Percentiles rank a stretch among this genome's conserved stretches.
phyloP scores from a whole-genome alignment of 2,329 filamentous ascomycete species.

The Endocalyx cinctus region DNA sequence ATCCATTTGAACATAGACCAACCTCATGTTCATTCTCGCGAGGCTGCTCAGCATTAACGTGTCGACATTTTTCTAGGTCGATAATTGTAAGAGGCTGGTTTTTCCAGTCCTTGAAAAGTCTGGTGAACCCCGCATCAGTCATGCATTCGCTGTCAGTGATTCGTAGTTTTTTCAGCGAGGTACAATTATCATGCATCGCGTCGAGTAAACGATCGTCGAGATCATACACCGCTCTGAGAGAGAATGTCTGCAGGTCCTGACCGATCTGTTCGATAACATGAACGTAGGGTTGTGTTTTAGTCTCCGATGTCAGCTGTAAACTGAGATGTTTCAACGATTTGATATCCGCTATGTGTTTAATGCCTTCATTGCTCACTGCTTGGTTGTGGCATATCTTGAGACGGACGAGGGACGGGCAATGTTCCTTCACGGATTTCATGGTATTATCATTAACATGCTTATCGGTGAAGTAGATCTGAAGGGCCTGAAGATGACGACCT shows the following conservation, averaged over 20 bases:
- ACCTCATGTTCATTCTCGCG: constrained; percentile 60
- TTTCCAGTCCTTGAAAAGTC: constrained; percentile 70
- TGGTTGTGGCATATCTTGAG: constrained; percentile 82
- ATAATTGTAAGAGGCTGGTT: constrained; percentile 67
- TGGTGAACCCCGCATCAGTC: constrained; percentile 68
- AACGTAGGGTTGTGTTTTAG: constrained; percentile 54
- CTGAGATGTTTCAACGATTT: constrained; percentile 68
- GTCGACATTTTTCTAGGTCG: constrained; percentile 74
- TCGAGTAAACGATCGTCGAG: constrained; percentile 66
- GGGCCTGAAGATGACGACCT: constrained; percentile 58
- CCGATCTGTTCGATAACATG: constrained; percentile 61
- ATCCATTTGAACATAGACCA: constrained; percentile 71
- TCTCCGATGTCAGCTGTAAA: constrained; percentile 58
- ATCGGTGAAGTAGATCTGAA: constrained; percentile 83
- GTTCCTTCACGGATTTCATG: constrained; percentile 54
- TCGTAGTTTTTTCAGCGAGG: constrained; percentile 67
- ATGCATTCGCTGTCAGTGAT: constrained; percentile 72
- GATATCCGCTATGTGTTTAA: constrained; percentile 61
- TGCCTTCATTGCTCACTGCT: constrained; percentile 60
- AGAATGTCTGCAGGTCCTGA: constrained; percentile 67
- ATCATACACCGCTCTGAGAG: constrained; percentile 63
- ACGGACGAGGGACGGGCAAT: constrained; percentile 65
- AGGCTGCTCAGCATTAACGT: constrained; percentile 67
- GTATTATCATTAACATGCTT: constrained; percentile 72
- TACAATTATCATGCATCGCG: constrained; percentile 66